Base-by-base conservation (phyloP, 495 filamentous ascomycete genomes). In the Hamigera avellanea region DNA sequence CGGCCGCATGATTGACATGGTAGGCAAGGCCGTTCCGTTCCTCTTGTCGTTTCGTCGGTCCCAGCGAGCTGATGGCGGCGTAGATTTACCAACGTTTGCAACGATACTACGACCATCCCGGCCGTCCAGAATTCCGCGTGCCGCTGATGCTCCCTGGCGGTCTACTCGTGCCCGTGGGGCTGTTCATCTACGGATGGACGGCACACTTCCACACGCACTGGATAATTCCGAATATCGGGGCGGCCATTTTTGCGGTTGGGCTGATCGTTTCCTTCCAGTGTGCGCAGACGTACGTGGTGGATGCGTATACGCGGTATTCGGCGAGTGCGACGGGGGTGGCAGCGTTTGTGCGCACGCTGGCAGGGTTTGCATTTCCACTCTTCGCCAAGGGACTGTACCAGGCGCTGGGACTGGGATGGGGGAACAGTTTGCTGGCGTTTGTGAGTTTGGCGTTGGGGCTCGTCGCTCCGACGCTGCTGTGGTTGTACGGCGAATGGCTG, bases 291-390 rank as follows among this genome's bases (percentile, higher is more conserved):
- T 91, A 83, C 47, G 57, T 86, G 32, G 74, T 88, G n/a, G 85
- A 93, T 50, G 56, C 78, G 5, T 88, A 87, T 54, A 75, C 75
- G 16, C 67, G 71, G 6, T 91, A 72, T 52, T 81, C 84, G 6
- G 83, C 85, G 8, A 78, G 71, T 41, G 86, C 82, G 1, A 51
- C 84, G 9, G 79, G 67, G 0, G 81, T 85, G 1, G 67, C 65
- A 1, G 72, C 76, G 2, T 72, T 86, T 9, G 48, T 89, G 43
- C 65, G 85, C 13, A 75, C 66, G 16, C 30, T 86, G 10, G 75
- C 76, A 1, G 83, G 83, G 1, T 86, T 87, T 48, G 72, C 66
- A 8, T 88, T 91, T 40, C 84, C 84, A 14, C 61, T 91, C 2
- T 88, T 88, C 43, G 79, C 80, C 3, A 78, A 76, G 2, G 62